A percentile compares a stretch with the other conserved stretches of the same genome.
Conservation (phyloP, 108 stramenopile species). For the Skeletonema tropicum region DNA sequence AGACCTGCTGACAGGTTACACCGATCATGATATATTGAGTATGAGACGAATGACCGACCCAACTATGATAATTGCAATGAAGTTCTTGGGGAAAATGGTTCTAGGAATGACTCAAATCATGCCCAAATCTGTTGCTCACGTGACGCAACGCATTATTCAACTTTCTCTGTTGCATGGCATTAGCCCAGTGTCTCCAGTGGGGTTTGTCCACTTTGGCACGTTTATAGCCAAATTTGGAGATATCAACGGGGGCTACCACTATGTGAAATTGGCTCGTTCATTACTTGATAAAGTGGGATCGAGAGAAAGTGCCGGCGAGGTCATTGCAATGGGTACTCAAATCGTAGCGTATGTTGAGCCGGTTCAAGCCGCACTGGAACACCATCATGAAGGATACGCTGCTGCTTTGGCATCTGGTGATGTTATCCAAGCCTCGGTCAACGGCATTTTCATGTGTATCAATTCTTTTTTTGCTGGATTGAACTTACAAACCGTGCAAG, state of each 20-base stretch:
- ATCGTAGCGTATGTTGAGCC: conserved; percentile 14
- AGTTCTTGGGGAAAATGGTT: conserved; percentile 10
- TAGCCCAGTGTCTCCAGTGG: conserved; percentile 12
- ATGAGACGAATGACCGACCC: conserved; percentile 15
- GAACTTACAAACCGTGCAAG: no score
- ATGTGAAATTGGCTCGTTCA: conserved; percentile 8
- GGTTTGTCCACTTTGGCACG: conserved; percentile 16
- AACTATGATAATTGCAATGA: conserved; percentile 23
- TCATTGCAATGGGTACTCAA: neutral
- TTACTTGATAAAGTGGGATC: conserved; percentile 13
- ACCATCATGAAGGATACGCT: neutral
- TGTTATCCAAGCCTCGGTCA: neutral
- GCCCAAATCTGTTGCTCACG: neutral
- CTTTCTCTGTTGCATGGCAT: conserved; percentile 15
- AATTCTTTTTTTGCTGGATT: no score
- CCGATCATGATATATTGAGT: conserved; percentile 5
- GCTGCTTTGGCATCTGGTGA: conserved; percentile 25
- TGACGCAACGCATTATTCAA: conserved; percentile 9
- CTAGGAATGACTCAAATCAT: neutral
- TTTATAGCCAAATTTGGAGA: conserved; percentile 8
- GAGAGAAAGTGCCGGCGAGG: conserved; percentile 10
- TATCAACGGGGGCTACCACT: conserved; percentile 14
- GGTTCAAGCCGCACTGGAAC: conserved; percentile 6
- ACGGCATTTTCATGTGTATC: no score
- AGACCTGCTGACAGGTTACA: neutral